Base-by-base conservation (phyloP, 192 early-diverging fungal species). In the Backusella macrospora region DNA sequence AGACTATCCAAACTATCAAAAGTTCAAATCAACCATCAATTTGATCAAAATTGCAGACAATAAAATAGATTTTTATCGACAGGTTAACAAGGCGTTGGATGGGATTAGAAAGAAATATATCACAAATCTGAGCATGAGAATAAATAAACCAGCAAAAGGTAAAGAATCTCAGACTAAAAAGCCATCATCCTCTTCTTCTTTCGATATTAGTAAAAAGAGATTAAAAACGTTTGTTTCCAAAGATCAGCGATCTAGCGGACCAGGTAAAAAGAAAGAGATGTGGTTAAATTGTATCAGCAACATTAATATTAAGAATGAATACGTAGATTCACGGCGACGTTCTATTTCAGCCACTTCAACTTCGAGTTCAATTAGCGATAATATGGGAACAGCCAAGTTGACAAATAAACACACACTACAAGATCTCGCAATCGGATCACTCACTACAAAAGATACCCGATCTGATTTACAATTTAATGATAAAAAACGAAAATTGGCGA, bases 141-240 rank as follows among this genome's bases (percentile, higher is more conserved):
- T 13, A 9, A 23, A 7, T 8, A 55, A 12, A 10, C 4, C 5
- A 9, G 52, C 10, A 3, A 59, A 59, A 59, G 52, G 52, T 59
- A 59, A 59, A 59, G 52, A 23, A 4, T 59, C 26, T 18, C 21
- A 59, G 52, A 23, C 52, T 23, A 59, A 59, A 59, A 59, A 26
- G 23, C 4, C 9, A 23, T 26, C 21, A 1, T 12, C n/a, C 21
- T 52, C 18, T 52, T 52, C 48, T 52, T 59, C 52, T 59, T 59
- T 21, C 13, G 52, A 59, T 59, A 10, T 4, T 26, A 12, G 21
- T 59, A 26, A 59, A 59, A 59, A 59, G 52, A 59, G 52, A 59
- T 59, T 59, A 59, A 59, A 59, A 26, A 12, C 26, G 10, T 26
- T 59, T 59, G 52, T 59, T 59, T 59, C 52, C 26, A 59, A 59